phyloP scores from a whole-genome alignment of 768 basidiomycete genomes.

The Tylopilus sp. region DNA sequence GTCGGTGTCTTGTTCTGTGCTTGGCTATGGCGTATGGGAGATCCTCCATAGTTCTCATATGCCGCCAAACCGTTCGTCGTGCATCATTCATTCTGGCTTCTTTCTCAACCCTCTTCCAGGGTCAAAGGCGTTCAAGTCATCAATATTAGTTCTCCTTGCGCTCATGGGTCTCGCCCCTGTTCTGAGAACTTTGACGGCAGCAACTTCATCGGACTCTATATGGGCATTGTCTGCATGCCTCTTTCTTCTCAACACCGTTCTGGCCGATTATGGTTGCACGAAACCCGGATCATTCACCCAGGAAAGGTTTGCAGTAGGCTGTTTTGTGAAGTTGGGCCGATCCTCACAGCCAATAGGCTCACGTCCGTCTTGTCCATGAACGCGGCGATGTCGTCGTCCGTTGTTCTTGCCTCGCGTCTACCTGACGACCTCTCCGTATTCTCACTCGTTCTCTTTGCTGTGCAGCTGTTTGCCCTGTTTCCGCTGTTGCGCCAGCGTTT shows the following conservation, averaged over 20 bases:
- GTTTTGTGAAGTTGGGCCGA: conserved; percentile 19
- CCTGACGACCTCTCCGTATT: conserved; percentile 83
- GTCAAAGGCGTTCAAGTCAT: conserved; percentile 72
- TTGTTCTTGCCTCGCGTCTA: conserved; percentile 90
- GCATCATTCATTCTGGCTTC: background rate
- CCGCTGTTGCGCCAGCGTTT: conserved; percentile 73
- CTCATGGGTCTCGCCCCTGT: conserved; percentile 91
- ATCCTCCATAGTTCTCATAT: conserved; percentile 38
- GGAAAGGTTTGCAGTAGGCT: conserved; percentile 49
- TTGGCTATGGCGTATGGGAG: conserved; percentile 65
- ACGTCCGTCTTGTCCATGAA: conserved; percentile 86
- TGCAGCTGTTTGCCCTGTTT: conserved; percentile 80
- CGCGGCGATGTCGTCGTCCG: conserved; percentile 87
- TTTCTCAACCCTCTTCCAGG: conserved; percentile 38
- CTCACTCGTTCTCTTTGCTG: conserved; percentile 79
- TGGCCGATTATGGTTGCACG: conserved; percentile 76
- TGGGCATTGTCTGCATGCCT: conserved; percentile 91
- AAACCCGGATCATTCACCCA: conserved; percentile 42
- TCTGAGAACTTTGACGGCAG: conserved; percentile 85
- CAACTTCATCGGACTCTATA: conserved; percentile 95
- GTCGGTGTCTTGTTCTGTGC: conserved; percentile 55
- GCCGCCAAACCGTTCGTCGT: conserved; percentile 25
- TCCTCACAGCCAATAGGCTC: conserved; percentile 46
- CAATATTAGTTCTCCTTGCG: conserved; percentile 82
- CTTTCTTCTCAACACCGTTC: conserved; percentile 74